Percentiles rank a stretch among this genome's conserved stretches.
These are phyloP conservation scores for Saraca asoca DNA, from an alignment of 331 rosid species.

Conservation along the genomic window DNA sequence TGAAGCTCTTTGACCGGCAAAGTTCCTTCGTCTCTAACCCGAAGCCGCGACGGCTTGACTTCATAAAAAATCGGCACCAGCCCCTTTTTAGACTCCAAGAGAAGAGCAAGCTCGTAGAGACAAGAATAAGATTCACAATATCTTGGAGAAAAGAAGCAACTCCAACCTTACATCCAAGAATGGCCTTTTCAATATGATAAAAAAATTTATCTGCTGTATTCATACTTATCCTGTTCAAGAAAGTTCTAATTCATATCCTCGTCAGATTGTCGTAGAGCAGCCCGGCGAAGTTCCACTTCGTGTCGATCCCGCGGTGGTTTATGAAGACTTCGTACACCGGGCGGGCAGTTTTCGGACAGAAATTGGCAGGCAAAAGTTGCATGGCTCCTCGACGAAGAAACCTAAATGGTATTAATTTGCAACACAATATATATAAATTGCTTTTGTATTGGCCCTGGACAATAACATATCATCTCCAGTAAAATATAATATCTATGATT, in stretches of 20 bases:
- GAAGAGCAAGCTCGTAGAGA: conserved; percentile 79
- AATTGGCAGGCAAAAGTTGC: conserved; percentile 53
- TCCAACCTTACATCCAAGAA: conserved; percentile 59
- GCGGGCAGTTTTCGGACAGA: conserved; percentile 7
- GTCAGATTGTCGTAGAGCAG: conserved; percentile 54
- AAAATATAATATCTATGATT: too few relatives aligned
- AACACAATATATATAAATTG: not conserved
- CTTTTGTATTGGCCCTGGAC: too few relatives aligned
- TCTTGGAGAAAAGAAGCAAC: conserved; percentile 74
- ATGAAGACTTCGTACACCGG: conserved; percentile 67
- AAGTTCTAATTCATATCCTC: conserved; percentile 40
- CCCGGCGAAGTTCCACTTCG: conserved; percentile 70
- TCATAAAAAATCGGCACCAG: conserved; percentile 72
- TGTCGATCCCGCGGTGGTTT: conserved; percentile 83
- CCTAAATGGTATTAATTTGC: conserved; percentile 13
- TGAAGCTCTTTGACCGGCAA: conserved; percentile 43
- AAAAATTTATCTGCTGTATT: conserved; percentile 72
- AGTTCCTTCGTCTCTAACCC: conserved; percentile 47
- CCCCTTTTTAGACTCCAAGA: conserved; percentile 64
- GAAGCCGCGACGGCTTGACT: conserved; percentile 74
- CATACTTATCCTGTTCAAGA: conserved; percentile 82
- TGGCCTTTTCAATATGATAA: conserved; percentile 62
- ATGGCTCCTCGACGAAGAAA: conserved; percentile 54
- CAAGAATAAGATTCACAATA: conserved; percentile 79
- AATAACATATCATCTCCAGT: too few relatives aligned